Evolutionary conservation across 371 early-diverging fungal species (phyloP).

Genomic region (Mortierella sp.): DNA sequence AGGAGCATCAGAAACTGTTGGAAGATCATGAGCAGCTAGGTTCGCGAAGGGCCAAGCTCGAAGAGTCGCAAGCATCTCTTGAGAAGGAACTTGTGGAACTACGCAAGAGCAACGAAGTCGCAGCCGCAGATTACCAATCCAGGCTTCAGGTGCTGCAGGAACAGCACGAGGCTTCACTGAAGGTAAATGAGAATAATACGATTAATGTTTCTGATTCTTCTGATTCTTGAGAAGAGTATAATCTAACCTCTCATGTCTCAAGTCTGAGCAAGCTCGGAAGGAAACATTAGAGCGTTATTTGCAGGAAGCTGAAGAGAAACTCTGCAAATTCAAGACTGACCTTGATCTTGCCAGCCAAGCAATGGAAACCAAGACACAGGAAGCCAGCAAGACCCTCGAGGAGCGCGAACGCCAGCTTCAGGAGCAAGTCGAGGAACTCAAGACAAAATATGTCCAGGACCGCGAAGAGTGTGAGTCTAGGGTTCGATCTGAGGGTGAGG

Average conservation of each 20-base stretch:
- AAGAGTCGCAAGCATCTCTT: constrained; percentile 9
- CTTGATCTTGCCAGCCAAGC: constrained; percentile 13
- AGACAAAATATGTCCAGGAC: constrained; percentile 12
- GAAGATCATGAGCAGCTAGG: constrained; percentile 15
- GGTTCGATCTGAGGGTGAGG: constrained; percentile 14
- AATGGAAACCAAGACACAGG: constrained; percentile 21
- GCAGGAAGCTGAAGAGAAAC: constrained; percentile 10
- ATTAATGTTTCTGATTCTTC: not conserved
- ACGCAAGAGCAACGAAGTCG: constrained; percentile 6
- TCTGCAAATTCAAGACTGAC: constrained; percentile 3
- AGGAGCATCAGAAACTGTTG: constrained; percentile 24
- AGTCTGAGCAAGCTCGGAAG: constrained; percentile 21
- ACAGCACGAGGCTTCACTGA: constrained; percentile 14
- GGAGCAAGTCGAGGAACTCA: constrained; percentile 12
- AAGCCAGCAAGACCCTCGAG: constrained; percentile 15
- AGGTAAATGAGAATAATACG: constrained; percentile 11
- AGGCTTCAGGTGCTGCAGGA: constrained; percentile 7
- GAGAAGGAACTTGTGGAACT: constrained; percentile 21
- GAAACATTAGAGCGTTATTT: constrained; percentile 9
- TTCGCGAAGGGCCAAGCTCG: constrained; percentile 11
- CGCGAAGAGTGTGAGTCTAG: constrained; percentile 18
- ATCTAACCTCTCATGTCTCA: not conserved
- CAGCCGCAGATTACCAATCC: constrained; percentile 11
- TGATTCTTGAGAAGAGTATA: not conserved
- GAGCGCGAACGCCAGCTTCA: constrained; percentile 21